These are phyloP conservation scores for Phycomyces blakesleeanus DNA, from an alignment of 192 early-diverging fungal genomes.

Conservation along the genomic window DNA sequence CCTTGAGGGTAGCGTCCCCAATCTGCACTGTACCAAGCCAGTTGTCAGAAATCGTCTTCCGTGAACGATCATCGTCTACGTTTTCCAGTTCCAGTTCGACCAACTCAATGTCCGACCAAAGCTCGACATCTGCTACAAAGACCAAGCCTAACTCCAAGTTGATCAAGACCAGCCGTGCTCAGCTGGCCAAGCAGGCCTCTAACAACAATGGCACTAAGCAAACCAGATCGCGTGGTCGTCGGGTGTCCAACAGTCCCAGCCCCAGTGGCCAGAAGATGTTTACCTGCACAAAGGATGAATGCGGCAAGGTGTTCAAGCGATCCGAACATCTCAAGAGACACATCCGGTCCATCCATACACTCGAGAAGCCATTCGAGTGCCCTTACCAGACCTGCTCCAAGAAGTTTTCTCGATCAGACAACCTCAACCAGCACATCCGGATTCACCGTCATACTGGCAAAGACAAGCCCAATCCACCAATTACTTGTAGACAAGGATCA, in stretches of 20 bases:
- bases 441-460: constrained; percentile 54
- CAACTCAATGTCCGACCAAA: background rate
- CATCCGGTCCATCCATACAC: constrained; percentile 56
- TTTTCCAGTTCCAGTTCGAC: background rate
- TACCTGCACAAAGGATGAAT: constrained; percentile 49
- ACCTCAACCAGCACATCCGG: constrained; percentile 55
- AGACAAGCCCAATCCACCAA: constrained; percentile 29
- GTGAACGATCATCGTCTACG: background rate
- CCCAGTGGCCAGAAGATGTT: constrained; percentile 46
- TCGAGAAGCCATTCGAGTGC: constrained; percentile 56
- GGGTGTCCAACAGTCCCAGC: constrained; percentile 47
- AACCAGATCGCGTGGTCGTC: constrained; percentile 43
- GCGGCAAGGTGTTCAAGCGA: constrained; percentile 55
- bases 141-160: background rate
- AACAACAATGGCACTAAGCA: constrained; percentile 9
- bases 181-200: background rate
- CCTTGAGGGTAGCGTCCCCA: background rate
- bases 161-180: background rate
- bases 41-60: background rate
- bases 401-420: constrained; percentile 56
- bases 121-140: too few relatives aligned
- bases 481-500: too few relatives aligned
- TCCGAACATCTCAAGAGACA: constrained; percentile 59
- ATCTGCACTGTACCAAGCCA: background rate
- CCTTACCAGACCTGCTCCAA: constrained; percentile 53